Evolutionary conservation across 805 yeast genomes (phyloP).

Genomic region (Candida xiaguanensis): DNA sequence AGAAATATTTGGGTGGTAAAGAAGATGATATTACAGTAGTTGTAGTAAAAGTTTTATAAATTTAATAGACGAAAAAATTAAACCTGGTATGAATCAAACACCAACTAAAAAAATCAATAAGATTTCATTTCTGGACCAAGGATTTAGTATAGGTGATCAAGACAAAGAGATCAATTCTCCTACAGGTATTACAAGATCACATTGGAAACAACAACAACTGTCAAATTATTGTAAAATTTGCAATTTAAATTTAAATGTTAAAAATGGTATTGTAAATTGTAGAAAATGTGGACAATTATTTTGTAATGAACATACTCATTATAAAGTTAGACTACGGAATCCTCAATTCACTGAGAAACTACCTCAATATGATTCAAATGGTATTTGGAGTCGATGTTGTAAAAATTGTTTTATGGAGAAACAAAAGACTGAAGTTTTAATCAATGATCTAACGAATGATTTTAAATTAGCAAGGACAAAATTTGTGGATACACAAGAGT

Average conservation of each 20-base stretch:
- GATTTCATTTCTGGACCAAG: constrained; percentile 48
- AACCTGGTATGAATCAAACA: constrained; percentile 10
- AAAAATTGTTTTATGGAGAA: constrained; percentile 51
- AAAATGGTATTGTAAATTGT: constrained; percentile 65
- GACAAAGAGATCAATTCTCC: background rate
- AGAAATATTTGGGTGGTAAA: constrained; percentile 82
- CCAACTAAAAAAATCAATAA: constrained; percentile 37
- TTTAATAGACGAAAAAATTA: constrained; percentile 2
- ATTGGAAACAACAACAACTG: constrained; percentile 52
- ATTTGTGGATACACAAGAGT: constrained; percentile 45
- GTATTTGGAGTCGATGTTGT: constrained; percentile 74
- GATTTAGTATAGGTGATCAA: constrained; percentile 30
- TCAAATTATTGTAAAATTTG: constrained; percentile 34
- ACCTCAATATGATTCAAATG: constrained; percentile 33
- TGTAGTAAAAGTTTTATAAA: constrained; percentile 53
- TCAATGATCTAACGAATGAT: constrained; percentile 40
- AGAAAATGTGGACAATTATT: constrained; percentile 70
- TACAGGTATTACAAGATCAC: constrained; percentile 39
- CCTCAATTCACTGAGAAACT: constrained; percentile 46
- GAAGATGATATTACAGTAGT: constrained; percentile 92
- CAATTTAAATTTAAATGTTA: constrained; percentile 39
- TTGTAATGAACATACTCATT: constrained; percentile 63
- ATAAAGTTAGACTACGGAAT: constrained; percentile 47
- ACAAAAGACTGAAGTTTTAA: constrained; percentile 13
- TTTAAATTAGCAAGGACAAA: constrained; percentile 42